Evolutionary conservation across 148 eudicot genomes (phyloP), one percentile per base, ranked within the genome.

Genomic region (Camellia lanceoleosa): DNA sequence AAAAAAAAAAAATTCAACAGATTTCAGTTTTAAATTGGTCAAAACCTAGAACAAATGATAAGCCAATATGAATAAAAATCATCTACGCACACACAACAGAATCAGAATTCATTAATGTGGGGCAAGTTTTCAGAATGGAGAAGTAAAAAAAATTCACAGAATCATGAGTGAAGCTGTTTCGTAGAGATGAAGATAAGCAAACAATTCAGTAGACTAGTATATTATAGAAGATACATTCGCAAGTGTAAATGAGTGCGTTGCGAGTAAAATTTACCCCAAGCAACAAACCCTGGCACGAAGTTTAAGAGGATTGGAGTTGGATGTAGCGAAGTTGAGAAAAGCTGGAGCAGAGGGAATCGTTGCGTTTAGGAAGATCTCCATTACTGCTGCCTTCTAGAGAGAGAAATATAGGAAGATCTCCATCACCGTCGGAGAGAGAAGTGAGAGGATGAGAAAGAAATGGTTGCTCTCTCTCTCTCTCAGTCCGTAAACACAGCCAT

Each of bases 221-320:
- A 30, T 30, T 30, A 30, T 30, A 30, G 38, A 30, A 30, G 38
- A 30, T 30, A 30, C 38, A 30, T 30, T 30, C 38, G 38, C 38
- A 30, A 30, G 38, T 30, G 38, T 30, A 30, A 30, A 30, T 30
- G 38, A 30, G 11, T 20, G 61, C 41, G 49, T 42, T 49, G 18
- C 0, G 38, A 71, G 49, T 46, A 30, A 38, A 16, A 18, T 41
- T 12, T 78, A 68, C 80, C 80, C 74, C 54, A 78, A n/a, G 55
- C 71, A 78, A 19, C 56, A 7, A 55, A 68, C 16, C 23, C 46
- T 42, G 23, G 63, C 74, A 11, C 42, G 67, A 56, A 74, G 19
- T 78, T 68, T 78, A 11, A 55, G 11, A 10, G 80, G 9, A 68
- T 68, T 78, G n/a, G 42, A 56, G 47, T 68, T 42, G 1, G 13